These are phyloP conservation scores for Chimonanthus praecox DNA, from an alignment of 164 flowering plant species.

Conservation along the genomic window DNA sequence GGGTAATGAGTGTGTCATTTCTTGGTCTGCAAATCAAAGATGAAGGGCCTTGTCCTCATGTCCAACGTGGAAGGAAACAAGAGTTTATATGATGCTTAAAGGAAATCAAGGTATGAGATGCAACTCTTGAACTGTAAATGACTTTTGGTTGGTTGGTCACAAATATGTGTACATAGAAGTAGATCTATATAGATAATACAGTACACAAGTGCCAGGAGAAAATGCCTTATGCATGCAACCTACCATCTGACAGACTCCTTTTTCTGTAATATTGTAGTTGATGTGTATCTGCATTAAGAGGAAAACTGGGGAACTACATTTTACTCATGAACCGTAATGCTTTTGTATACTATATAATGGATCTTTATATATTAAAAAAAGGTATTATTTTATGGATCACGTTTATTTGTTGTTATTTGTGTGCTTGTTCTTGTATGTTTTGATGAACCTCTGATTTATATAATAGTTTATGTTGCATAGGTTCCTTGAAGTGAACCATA, in stretches of 20 bases:
- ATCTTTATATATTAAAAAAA: too few species aligned
- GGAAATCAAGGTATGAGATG: slow-evolving; percentile 8
- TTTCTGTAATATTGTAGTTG: too few species aligned
- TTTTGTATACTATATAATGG: neutral
- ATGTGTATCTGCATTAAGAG: too few species aligned
- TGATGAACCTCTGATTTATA: neutral
- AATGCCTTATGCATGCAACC: neutral
- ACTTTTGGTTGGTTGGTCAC: neutral
- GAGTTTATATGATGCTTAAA: neutral
- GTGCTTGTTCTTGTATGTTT: neutral
- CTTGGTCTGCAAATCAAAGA: slow-evolving; percentile 1
- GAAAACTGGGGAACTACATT: too few species aligned
- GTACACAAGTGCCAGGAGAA: neutral
- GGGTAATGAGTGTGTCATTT: slow-evolving; percentile 22
- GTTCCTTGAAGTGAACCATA: too few species aligned
- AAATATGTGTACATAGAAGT: too few species aligned
- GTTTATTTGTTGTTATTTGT: neutral
- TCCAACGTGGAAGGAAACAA: neutral
- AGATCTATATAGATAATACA: too few species aligned
- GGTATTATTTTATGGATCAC: too few species aligned
- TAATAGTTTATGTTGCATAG: too few species aligned
- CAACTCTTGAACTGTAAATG: neutral
- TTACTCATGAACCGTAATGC: neutral
- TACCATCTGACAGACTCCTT: too few species aligned
- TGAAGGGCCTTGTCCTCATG: neutral